These are phyloP conservation scores for Betula pendula DNA, from an alignment of 306 rosid species.

Conservation along the genomic window DNA sequence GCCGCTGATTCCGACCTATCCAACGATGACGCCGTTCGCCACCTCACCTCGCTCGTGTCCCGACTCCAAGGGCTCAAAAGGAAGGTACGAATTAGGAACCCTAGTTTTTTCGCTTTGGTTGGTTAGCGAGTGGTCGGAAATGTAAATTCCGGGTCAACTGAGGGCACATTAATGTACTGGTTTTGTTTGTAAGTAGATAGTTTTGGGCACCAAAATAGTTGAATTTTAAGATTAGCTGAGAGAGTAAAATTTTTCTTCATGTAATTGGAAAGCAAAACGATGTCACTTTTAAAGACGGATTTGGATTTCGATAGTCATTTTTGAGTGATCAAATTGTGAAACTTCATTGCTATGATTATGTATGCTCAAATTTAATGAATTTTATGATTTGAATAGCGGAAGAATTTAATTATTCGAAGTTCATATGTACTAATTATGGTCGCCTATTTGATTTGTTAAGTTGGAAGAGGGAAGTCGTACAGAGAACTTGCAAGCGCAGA, in stretches of 20 bases:
- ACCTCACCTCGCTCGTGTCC: constrained; percentile 80
- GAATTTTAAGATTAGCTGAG: no score
- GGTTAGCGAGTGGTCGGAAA: neutral
- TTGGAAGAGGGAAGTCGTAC: constrained; percentile 79
- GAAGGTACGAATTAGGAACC: constrained; percentile 51
- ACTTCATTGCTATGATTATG: constrained; percentile 7
- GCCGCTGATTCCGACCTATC: constrained; percentile 52
- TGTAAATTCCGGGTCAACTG: neutral
- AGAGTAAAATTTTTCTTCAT: no score
- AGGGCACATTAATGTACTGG: neutral
- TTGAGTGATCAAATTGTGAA: neutral
- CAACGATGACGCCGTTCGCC: constrained; percentile 63
- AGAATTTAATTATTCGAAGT: neutral
- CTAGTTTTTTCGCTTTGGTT: constrained; percentile 21
- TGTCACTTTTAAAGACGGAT: neutral
- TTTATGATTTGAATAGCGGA: neutral
- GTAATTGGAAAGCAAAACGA: neutral
- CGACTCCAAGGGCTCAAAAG: constrained; percentile 85
- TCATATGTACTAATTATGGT: constrained; percentile 5
- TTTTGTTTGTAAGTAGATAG: neutral
- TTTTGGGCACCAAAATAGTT: neutral
- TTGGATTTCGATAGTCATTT: neutral
- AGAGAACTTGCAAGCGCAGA: constrained; percentile 87
- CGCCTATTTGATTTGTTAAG: constrained; percentile 40
- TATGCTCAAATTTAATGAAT: neutral